phyloP scores from a whole-genome alignment of 352 stramenopile species.

The Peronospora tabacina region DNA sequence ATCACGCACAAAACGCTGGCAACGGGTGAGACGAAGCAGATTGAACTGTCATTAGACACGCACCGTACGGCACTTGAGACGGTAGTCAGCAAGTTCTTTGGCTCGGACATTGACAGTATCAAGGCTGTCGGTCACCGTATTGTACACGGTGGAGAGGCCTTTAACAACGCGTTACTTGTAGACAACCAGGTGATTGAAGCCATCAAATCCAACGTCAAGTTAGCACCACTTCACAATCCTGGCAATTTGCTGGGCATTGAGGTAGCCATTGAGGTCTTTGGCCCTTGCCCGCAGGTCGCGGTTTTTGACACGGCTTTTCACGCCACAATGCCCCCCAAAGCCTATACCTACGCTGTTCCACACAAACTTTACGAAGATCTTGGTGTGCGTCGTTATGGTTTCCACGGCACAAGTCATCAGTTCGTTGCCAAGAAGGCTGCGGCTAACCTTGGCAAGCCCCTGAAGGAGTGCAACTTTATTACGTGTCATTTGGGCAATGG shows the following conservation, averaged over 20 bases:
- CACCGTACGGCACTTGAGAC: slow-evolving; percentile 58
- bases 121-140: slow-evolving; percentile 80
- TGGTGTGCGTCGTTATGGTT: slow-evolving; percentile 84
- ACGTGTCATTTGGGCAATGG: slow-evolving; percentile 87
- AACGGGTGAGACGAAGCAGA: slow-evolving; percentile 42
- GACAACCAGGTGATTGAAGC: slow-evolving; percentile 42
- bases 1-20: slow-evolving; percentile 61
- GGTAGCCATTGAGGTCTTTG: slow-evolving; percentile 69
- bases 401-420: slow-evolving; percentile 86
- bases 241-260: slow-evolving; percentile 82
- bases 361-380: slow-evolving; percentile 73
- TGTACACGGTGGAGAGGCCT: slow-evolving; percentile 81
- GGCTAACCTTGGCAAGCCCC: slow-evolving; percentile 42
- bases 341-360: slow-evolving; percentile 78
- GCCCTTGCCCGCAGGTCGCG: slow-evolving; percentile 54
- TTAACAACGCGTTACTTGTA: slow-evolving; percentile 53
- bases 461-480: slow-evolving; percentile 62
- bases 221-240: slow-evolving; percentile 86
- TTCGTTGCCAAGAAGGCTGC: slow-evolving; percentile 76
- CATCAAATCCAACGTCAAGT: slow-evolving; percentile 49
- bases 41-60: slow-evolving; percentile 40
- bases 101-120: slow-evolving; percentile 44
- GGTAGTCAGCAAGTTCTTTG: slow-evolving; percentile 54
- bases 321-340: slow-evolving; percentile 69
- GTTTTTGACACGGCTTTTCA: slow-evolving; percentile 92